Base-by-base conservation (phyloP, 495 filamentous ascomycete genomes). In the Aspergillus incahuasiensis region DNA sequence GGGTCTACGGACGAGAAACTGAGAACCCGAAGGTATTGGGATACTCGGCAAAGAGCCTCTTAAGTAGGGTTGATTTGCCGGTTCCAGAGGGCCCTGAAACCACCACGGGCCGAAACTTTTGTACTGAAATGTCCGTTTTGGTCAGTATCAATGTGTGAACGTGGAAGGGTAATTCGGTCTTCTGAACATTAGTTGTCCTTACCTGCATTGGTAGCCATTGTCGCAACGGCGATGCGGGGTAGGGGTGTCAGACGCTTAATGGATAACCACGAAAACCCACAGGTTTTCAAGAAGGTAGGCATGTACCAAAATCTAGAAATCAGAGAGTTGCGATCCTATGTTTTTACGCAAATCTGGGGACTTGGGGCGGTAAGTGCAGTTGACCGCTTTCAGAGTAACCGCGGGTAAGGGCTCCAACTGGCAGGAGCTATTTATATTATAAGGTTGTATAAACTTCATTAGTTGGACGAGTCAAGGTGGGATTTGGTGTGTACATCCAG, bases 41-140 rank as follows among this genome's bases (percentile, higher is more conserved):
- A 67, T 86, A 83, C 19, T 81, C 76, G 22, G 71, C 73, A 63
- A 86, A 83, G 12, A 97, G 85, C 16, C 82, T 75, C 59, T 85
- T 84, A 59, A 94, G 83, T 20, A 97, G 81, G 21, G 92, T 96
- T 44, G 84, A 87, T 80, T 97, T 96, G 42, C 92, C 92, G 11
- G 88, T 82, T 63, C 92, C 92, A 7, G 82, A 87, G 16, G 92
- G 91, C 25, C 90, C 92, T 18, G 86, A 94, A 63, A 96, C 84
- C 34, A 96, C 88, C 59, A 97, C 81, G 6, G 91, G 92, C 13
- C 84, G 77, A 57, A 67, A 74, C 43, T 70, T 68, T 38, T 73
- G 65, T 43, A 68, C 63, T 71, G 22, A 12, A 42, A 8, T 34
- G 21, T 19, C 5, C 20, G n/a, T 55, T 55, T 53, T 19, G 44